Evolutionary conservation across 192 early-diverging fungal genomes (phyloP).

Genomic region (Glomus cerebriforme): DNA sequence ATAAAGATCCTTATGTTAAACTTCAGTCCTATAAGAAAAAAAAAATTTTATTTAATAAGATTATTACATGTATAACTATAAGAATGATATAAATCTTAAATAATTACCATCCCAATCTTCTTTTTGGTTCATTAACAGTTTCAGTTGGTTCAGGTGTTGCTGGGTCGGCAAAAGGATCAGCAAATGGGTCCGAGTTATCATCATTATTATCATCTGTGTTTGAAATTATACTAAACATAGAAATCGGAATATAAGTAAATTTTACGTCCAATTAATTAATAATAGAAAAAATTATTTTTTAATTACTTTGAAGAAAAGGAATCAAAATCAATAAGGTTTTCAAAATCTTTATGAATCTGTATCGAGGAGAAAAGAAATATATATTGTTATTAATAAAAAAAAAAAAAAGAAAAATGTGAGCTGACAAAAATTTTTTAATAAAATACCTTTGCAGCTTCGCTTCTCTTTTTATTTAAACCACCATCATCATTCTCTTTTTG

Average conservation of each 20-base stretch:
- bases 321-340: constrained; percentile 26
- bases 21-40: neutral
- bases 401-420: too few relatives aligned
- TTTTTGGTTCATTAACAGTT: neutral
- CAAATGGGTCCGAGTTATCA: neutral
- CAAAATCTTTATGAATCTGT: constrained; percentile 17
- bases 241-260: neutral
- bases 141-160: neutral
- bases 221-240: neutral
- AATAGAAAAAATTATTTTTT: too few relatives aligned
- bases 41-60: neutral
- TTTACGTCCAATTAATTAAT: neutral
- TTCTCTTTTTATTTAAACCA: neutral
- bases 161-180: neutral
- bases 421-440: too few relatives aligned
- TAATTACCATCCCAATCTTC: neutral
- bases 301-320: constrained; percentile 6
- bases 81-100: neutral
- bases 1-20: neutral
- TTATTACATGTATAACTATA: neutral
- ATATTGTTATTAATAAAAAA: too few relatives aligned
- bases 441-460: neutral
- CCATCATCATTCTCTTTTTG: neutral
- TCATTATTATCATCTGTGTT: neutral
- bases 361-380: neutral